Conservation (phyloP, 371 early-diverging fungal genomes). For the Mortierella sp. region DNA sequence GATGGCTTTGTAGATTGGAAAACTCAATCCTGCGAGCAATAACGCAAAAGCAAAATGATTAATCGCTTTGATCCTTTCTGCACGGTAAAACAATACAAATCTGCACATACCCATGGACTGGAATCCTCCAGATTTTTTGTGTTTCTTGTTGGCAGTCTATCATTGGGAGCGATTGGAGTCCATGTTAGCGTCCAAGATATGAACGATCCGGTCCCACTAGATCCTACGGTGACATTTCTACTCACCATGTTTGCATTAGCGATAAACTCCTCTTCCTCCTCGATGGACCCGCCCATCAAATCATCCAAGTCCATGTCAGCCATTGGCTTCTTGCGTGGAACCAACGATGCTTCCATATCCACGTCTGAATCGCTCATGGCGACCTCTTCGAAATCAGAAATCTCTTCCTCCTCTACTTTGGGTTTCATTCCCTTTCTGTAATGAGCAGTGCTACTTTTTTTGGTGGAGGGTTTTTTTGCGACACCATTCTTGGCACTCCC, state of each 20-base stretch:
- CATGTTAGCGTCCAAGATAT: background rate
- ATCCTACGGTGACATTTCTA: background rate
- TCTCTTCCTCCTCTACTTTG: constrained; percentile 30
- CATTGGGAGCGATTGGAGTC: too few species aligned
- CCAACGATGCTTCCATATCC: constrained; percentile 48
- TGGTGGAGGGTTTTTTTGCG: constrained; percentile 9
- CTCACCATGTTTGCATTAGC: constrained; percentile 54
- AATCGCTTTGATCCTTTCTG: background rate
- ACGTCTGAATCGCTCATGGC: constrained; percentile 57
- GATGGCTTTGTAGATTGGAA: constrained; percentile 87
- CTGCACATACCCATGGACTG: constrained; percentile 90
- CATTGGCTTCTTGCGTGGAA: constrained; percentile 46
- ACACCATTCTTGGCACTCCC: constrained; percentile 8
- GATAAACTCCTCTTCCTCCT: constrained; percentile 54
- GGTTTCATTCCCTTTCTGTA: constrained; percentile 43
- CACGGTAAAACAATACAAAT: background rate
- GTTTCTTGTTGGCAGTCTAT: constrained; percentile 83
- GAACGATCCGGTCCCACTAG: background rate
- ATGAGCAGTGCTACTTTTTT: constrained; percentile 20
- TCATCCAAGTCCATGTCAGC: constrained; percentile 47
- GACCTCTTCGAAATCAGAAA: constrained; percentile 53
- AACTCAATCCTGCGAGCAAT: constrained; percentile 70
- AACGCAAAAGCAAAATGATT: background rate
- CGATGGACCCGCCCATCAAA: constrained; percentile 45
- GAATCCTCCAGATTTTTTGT: constrained; percentile 95